Base-by-base conservation (phyloP, 768 basidiomycete species). In the Xerocomus potaroensis region DNA sequence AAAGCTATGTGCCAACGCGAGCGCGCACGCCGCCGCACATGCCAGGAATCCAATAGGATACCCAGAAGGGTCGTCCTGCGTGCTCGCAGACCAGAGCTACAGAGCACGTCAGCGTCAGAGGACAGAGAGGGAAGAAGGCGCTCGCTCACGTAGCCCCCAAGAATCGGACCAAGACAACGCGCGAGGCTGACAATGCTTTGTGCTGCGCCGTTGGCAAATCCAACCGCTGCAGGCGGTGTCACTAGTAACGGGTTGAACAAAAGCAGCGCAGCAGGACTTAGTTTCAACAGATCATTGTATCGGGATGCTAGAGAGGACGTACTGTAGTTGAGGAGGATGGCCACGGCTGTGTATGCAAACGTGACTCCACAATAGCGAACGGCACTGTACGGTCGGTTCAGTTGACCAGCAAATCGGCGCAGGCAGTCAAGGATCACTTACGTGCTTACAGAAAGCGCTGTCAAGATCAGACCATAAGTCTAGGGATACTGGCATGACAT, bases 121-220 rank as follows among this genome's bases (percentile, higher is more conserved):
- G 24, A 14, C 36, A 37, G 16, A 31, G 1, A 26, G 12, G 19
- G 15, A 19, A 29, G 24, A 3, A 14, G 12, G 4, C 4, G 47
- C 66, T 54, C 3, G 47, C 64, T 55, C 61, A 91, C 90, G 63
- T 83, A 87, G 35, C 90, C 89, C 38, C 89, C 89, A 15, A 91
- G 71, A 32, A 91, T 79, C 18, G 93, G 91, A 18, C 91, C 96
- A 30, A 91, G 59, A 69, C 93, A 96, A 32, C 96, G 80, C 4
- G 94, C 91, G 21, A 95, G 80, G 53, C 91, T 93, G 52, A 95
- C 94, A 26, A 91, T 87, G 59, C 91, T 93, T 67, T 99, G 96
- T 0, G 93, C 96, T 18, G 95, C 81, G 15, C 95, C 96, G 61
- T 98, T 99, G 9, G 95, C 91, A 49, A 91, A 81, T 7, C 92